These are phyloP conservation scores for Hemisphaericaspora subhashii DNA, from an alignment of 1,139 yeast genomes.

Conservation along the genomic window DNA sequence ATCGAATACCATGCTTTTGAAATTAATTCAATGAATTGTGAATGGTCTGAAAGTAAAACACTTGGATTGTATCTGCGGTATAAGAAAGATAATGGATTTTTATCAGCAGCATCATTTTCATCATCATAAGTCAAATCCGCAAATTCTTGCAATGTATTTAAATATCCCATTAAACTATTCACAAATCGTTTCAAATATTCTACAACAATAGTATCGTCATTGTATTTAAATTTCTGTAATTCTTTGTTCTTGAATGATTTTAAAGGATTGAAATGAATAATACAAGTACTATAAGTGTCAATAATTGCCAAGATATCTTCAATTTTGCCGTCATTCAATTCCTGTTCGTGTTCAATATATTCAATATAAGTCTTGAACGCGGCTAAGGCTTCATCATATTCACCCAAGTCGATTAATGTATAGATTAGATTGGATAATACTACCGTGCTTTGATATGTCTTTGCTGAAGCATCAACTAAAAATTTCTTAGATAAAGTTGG, in stretches of 20 bases:
- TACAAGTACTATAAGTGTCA: constrained; percentile 36
- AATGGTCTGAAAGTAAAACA: constrained; percentile 29
- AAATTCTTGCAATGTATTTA: constrained; percentile 22
- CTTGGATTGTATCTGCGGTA: constrained; percentile 39
- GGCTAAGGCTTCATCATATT: constrained; percentile 47
- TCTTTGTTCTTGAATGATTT: constrained; percentile 22
- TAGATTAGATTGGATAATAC: constrained; percentile 36
- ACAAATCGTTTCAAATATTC: constrained; percentile 21
- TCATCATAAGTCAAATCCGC: constrained; percentile 35
- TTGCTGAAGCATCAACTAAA: constrained; percentile 31
- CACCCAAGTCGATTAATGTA: constrained; percentile 34
- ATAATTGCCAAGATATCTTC: constrained; percentile 38
- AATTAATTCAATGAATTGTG: constrained; percentile 30
- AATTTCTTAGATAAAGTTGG: constrained; percentile 33
- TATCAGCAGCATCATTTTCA: constrained; percentile 17
- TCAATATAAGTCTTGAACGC: constrained; percentile 40
- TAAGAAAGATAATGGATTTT: constrained; percentile 34
- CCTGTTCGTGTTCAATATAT: constrained; percentile 36
- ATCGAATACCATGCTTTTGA: constrained; percentile 43
- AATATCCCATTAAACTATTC: constrained; percentile 23
- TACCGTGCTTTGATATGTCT: constrained; percentile 40
- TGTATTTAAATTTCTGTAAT: constrained; percentile 27
- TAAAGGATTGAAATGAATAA: constrained; percentile 39
- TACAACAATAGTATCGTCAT: constrained; percentile 24
- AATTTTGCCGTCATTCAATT: constrained; percentile 33